Percentiles rank a stretch among this genome's conserved stretches.
Conservation (phyloP, 352 stramenopile genomes). For the Pythium angustatum region DNA sequence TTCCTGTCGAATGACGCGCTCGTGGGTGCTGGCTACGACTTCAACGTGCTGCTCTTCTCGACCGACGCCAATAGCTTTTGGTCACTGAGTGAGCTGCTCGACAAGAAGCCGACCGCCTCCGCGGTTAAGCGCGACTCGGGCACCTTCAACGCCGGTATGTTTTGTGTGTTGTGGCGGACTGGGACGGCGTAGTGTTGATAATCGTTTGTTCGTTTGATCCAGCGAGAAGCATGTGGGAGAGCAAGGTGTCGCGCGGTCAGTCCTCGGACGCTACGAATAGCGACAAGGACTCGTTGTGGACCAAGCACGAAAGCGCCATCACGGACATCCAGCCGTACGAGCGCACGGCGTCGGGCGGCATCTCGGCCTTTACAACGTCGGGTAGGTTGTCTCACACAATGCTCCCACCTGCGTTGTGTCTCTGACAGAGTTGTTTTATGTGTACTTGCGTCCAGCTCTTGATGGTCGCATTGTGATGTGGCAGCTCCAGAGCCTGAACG, state of each 20-base stretch:
- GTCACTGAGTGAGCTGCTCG: constrained; percentile 74
- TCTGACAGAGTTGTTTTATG: not conserved
- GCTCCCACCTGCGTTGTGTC: too few species aligned
- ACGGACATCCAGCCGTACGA: constrained; percentile 78
- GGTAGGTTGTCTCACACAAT: constrained; percentile 38
- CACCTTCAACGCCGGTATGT: constrained; percentile 63
- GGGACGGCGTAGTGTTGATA: not conserved
- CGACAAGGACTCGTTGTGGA: constrained; percentile 84
- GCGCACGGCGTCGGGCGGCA: constrained; percentile 45
- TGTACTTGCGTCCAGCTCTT: constrained; percentile 50
- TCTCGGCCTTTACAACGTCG: constrained; percentile 83
- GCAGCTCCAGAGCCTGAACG: constrained; percentile 70
- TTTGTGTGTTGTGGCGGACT: too few species aligned
- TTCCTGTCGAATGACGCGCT: constrained; percentile 91
- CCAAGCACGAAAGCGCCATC: constrained; percentile 87
- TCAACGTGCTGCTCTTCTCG: constrained; percentile 91
- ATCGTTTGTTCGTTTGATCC: not conserved
- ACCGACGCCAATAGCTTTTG: constrained; percentile 78
- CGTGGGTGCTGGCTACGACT: constrained; percentile 90
- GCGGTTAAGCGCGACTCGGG: constrained; percentile 59
- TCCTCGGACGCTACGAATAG: constrained; percentile 79
- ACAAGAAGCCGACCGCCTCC: constrained; percentile 71
- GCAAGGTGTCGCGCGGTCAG: constrained; percentile 82
- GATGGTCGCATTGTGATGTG: constrained; percentile 82
- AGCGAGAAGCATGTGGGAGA: constrained; percentile 83